Percentiles rank a stretch among this genome's conserved stretches.
Evolutionary conservation across 345 rosid species (phyloP).

Genomic region (Euclidium syriacum): DNA sequence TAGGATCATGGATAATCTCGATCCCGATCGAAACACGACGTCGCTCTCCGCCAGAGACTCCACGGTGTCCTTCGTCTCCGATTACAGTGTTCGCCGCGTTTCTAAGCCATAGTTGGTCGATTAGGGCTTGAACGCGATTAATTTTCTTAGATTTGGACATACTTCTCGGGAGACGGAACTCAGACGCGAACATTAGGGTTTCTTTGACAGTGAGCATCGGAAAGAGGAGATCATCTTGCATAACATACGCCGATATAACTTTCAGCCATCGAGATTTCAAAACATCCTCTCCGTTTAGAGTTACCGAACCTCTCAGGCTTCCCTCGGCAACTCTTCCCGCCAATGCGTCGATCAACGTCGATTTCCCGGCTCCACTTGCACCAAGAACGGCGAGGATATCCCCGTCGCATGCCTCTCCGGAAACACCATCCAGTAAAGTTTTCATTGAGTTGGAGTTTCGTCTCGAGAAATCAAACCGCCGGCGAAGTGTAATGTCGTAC

Average conservation of each 20-base stretch:
- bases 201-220: slow-evolving; percentile 84
- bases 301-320: slow-evolving; percentile 50
- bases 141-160: slow-evolving; percentile 62
- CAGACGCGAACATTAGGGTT: slow-evolving; percentile 70
- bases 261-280: slow-evolving; percentile 62
- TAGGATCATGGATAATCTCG: too few species aligned
- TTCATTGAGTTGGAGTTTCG: too few species aligned
- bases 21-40: slow-evolving; percentile 79
- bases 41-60: slow-evolving; percentile 78
- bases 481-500: too few species aligned
- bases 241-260: slow-evolving; percentile 76
- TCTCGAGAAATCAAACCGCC: too few species aligned
- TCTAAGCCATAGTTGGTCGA: slow-evolving; percentile 58
- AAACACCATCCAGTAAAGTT: slow-evolving; percentile 57
- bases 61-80: slow-evolving; percentile 85
- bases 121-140: slow-evolving; percentile 46
- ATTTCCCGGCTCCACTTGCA: slow-evolving; percentile 82
- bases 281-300: slow-evolving; percentile 47
- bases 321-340: slow-evolving; percentile 67
- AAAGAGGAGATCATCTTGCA: slow-evolving; percentile 71
- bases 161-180: slow-evolving; percentile 64
- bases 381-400: too few species aligned
- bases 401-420: slow-evolving; percentile 76
- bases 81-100: slow-evolving; percentile 74
- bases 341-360: slow-evolving; percentile 67